A percentile compares a stretch with the other conserved stretches of the same genome.
These are phyloP conservation scores for Pseudogymnoascus verrucosus DNA, from an alignment of 2,329 filamentous ascomycete species.

Conservation along the genomic window DNA sequence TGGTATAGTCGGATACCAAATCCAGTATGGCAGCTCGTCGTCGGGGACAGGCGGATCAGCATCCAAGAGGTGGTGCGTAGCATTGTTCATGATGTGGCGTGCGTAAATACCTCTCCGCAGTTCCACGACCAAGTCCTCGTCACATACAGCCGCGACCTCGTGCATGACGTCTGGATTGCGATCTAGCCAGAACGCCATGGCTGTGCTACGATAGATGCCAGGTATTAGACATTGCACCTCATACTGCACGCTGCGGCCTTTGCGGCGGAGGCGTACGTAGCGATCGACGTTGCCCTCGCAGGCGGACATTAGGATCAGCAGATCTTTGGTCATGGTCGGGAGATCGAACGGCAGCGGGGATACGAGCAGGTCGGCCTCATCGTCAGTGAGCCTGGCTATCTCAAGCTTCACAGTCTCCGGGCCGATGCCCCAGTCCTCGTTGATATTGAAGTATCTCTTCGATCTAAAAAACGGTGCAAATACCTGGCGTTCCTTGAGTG, in stretches of 20 bases:
- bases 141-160: slow-evolving; percentile 9
- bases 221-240: slow-evolving; percentile 27
- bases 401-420: slow-evolving; percentile 15
- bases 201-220: slow-evolving; percentile 30
- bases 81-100: slow-evolving; percentile 28
- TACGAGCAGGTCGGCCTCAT: slow-evolving; percentile 20
- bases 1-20: slow-evolving; percentile 1
- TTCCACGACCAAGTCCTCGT: slow-evolving; percentile 10
- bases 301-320: slow-evolving; percentile 32
- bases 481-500: slow-evolving; percentile 16
- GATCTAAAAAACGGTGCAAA: neutral
- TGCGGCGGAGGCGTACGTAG: slow-evolving; percentile 28
- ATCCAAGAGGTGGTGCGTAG: slow-evolving; percentile 30
- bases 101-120: slow-evolving; percentile 20
- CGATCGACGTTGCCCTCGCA: slow-evolving; percentile 34
- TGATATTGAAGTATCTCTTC: slow-evolving; percentile 22
- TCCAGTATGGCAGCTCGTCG: slow-evolving; percentile 5
- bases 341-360: slow-evolving; percentile 30
- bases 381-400: neutral
- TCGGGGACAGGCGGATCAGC: slow-evolving; percentile 27
- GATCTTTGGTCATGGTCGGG: slow-evolving; percentile 31
- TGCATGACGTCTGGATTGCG: neutral
- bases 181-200: slow-evolving; percentile 25
- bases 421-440: slow-evolving; percentile 23
- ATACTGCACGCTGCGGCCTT: slow-evolving; percentile 12